Percentiles rank a stretch among this genome's conserved stretches.
phyloP scores from a whole-genome alignment of 2,329 filamentous ascomycete species.

The Penicillium sp. region DNA sequence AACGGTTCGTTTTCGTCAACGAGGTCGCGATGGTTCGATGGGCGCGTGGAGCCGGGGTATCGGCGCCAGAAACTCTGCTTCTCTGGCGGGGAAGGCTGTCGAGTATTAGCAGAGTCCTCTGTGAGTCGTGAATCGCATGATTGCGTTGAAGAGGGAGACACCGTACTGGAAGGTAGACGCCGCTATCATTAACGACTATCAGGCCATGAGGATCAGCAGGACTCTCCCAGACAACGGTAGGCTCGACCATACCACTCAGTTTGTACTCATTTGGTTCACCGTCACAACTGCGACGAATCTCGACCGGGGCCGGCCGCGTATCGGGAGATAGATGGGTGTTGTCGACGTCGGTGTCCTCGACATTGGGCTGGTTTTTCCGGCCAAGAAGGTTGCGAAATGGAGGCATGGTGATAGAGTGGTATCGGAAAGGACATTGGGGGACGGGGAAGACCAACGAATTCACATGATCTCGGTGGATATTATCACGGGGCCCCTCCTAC shows the following conservation, averaged over 20 bases:
- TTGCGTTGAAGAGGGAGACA: constrained; percentile 7
- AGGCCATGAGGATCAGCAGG: constrained; percentile 25
- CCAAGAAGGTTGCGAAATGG: constrained; percentile 67
- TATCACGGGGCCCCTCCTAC: neutral
- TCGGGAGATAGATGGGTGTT: constrained; percentile 51
- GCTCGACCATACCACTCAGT: constrained; percentile 61
- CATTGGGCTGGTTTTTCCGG: constrained; percentile 50
- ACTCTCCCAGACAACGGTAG: neutral
- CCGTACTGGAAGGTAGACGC: constrained; percentile 84
- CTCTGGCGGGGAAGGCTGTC: constrained; percentile 79
- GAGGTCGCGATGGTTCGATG: constrained; percentile 58
- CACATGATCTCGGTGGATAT: constrained; percentile 2
- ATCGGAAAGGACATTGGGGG: neutral
- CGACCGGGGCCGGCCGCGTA: constrained; percentile 47
- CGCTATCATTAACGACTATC: constrained; percentile 89
- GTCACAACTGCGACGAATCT: constrained; percentile 56
- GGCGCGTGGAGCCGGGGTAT: constrained; percentile 46
- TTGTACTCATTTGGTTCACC: constrained; percentile 71
- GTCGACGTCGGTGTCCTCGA: constrained; percentile 41
- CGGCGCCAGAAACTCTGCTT: constrained; percentile 72
- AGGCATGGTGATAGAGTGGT: constrained; percentile 49
- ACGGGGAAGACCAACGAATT: neutral
- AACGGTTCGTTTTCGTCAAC: constrained; percentile 85
- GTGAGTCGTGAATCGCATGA: neutral
- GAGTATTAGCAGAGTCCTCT: constrained; percentile 1